These are phyloP conservation scores for Penicillium argentinense DNA, from an alignment of 495 filamentous ascomycete species.

Conservation along the genomic window DNA sequence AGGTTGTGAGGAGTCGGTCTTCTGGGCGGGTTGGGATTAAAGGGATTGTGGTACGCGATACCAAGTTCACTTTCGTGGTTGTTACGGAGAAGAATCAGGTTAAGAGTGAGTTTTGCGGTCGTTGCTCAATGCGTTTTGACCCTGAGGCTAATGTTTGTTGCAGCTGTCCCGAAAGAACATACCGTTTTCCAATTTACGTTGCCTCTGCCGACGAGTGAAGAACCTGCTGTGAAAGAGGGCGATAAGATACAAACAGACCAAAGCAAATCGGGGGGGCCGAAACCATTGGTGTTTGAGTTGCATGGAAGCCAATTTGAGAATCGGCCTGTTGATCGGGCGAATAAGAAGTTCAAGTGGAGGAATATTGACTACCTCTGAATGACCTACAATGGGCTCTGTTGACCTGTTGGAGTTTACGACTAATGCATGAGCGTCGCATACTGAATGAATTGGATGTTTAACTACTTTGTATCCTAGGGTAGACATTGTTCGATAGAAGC, in stretches of 20 bases:
- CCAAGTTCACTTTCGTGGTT: constrained; percentile 81
- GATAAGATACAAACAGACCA: constrained; percentile 12
- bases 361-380: constrained; percentile 66
- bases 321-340: constrained; percentile 78
- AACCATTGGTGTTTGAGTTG: constrained; percentile 74
- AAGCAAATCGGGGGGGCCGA: constrained; percentile 6
- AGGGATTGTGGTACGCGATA: constrained; percentile 88
- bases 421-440: background rate
- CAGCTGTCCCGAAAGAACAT: constrained; percentile 82
- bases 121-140: constrained; percentile 1
- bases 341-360: constrained; percentile 84
- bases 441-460: background rate
- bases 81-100: constrained; percentile 64
- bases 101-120: constrained; percentile 50
- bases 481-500: background rate
- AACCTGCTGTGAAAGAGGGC: constrained; percentile 13
- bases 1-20: constrained; percentile 80
- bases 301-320: constrained; percentile 85
- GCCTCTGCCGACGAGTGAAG: constrained; percentile 39
- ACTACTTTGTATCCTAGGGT: too few relatives aligned
- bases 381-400: background rate
- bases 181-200: constrained; percentile 80
- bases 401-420: background rate
- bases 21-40: constrained; percentile 75
- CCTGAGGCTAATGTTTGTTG: constrained; percentile 2